Conservation (phyloP, 1,139 yeast genomes). For the Saccharomyces hybrid region DNA sequence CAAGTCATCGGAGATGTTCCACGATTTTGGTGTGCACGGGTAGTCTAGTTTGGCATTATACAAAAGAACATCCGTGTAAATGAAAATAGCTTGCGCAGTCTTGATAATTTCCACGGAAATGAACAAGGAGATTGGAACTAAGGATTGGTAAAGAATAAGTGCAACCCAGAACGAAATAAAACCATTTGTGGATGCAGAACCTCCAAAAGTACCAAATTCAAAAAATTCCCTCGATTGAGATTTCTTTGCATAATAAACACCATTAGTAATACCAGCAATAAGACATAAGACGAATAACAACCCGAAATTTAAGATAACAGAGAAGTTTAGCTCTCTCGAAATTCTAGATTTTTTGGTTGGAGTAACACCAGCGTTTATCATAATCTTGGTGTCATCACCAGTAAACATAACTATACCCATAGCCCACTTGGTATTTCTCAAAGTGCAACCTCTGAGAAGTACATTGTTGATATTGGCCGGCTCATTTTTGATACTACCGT, state of each 20-base stretch:
- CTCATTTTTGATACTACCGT: slow-evolving; percentile 44
- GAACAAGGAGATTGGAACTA: slow-evolving; percentile 92
- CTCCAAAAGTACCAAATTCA: slow-evolving; percentile 60
- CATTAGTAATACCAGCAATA: slow-evolving; percentile 75
- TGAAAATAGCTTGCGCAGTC: slow-evolving; percentile 89
- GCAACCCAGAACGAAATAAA: slow-evolving; percentile 81
- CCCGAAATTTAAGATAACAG: slow-evolving; percentile 71
- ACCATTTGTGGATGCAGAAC: slow-evolving; percentile 64
- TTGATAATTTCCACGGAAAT: slow-evolving; percentile 93
- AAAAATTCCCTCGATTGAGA: slow-evolving; percentile 57
- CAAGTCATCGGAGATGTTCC: slow-evolving; percentile 95
- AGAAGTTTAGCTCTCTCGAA: slow-evolving; percentile 71
- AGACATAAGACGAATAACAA: slow-evolving; percentile 73
- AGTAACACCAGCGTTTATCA: slow-evolving; percentile 87
- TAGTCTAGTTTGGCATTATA: slow-evolving; percentile 79
- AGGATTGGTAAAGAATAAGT: slow-evolving; percentile 78
- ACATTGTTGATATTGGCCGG: slow-evolving; percentile 74
- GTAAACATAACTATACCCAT: slow-evolving; percentile 85
- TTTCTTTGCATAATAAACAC: slow-evolving; percentile 52
- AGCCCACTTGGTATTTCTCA: slow-evolving; percentile 90
- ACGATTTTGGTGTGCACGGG: slow-evolving; percentile 92
- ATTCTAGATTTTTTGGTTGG: slow-evolving; percentile 85
- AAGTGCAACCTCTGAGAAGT: slow-evolving; percentile 77
- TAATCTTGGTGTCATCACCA: slow-evolving; percentile 84
- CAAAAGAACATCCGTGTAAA: slow-evolving; percentile 80